Evolutionary conservation across 2,329 filamentous ascomycete species (phyloP).

Genomic region (Phialemoniopsis sp.): DNA sequence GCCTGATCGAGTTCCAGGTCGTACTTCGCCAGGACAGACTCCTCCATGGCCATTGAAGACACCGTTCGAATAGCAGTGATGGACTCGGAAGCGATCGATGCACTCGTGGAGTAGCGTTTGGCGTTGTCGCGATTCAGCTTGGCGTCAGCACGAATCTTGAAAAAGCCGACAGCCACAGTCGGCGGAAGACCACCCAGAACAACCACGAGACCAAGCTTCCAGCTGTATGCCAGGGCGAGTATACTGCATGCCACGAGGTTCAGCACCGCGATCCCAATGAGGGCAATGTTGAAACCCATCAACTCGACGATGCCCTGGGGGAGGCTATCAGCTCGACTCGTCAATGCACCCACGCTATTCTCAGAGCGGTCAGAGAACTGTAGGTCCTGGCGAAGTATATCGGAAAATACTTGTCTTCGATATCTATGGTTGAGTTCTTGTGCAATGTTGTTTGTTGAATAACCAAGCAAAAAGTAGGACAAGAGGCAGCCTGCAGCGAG

Average conservation of each 20-base stretch:
- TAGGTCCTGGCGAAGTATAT: conserved; percentile 33
- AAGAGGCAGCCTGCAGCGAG: conserved; percentile 36
- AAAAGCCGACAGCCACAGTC: conserved; percentile 26
- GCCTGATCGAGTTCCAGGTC: conserved; percentile 24
- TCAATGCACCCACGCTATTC: conserved; percentile 31
- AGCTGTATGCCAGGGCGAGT: conserved; percentile 37
- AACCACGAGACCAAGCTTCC: conserved; percentile 45
- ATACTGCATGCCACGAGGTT: conserved; percentile 32
- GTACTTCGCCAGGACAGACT: conserved; percentile 25
- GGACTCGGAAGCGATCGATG: conserved; percentile 36
- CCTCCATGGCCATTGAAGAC: conserved; percentile 13
- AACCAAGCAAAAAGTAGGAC: conserved; percentile 36
- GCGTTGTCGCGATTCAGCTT: conserved; percentile 29
- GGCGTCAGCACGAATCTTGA: conserved; percentile 33
- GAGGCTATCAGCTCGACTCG: conserved; percentile 27
- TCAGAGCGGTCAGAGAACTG: conserved; percentile 36
- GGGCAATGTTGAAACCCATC: conserved; percentile 35
- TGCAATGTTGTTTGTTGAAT: conserved; percentile 25
- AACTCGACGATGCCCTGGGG: conserved; percentile 33
- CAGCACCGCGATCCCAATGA: conserved; percentile 29
- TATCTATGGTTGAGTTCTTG: conserved; percentile 11
- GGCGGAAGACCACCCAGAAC: conserved; percentile 35
- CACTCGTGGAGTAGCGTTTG: conserved; percentile 27
- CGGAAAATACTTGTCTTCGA: conserved; percentile 12
- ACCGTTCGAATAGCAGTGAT: conserved; percentile 16